Evolutionary conservation across 345 rosid species (phyloP).

Genomic region (Iberis pinnata): DNA sequence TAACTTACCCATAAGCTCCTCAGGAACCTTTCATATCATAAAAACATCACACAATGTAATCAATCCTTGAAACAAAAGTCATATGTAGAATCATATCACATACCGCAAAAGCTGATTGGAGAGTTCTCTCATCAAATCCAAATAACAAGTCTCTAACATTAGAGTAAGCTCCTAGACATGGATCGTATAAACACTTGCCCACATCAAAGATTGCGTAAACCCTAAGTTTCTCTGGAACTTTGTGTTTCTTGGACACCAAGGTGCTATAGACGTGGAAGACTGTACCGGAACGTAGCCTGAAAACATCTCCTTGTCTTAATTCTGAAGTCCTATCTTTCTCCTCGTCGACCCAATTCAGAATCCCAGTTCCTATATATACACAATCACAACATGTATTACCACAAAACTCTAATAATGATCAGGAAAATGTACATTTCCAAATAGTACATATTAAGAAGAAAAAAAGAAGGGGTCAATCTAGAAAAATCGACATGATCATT

Average conservation of each 20-base stretch:
- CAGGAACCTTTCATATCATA: conserved; percentile 46
- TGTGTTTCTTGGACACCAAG: no score
- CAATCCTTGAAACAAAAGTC: not conserved
- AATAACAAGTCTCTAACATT: conserved; percentile 52
- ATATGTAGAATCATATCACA: not conserved
- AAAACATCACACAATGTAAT: not conserved
- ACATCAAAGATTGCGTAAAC: conserved; percentile 55
- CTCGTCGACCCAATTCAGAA: conserved; percentile 54
- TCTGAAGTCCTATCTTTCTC: conserved; percentile 37
- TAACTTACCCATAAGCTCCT: conserved; percentile 33
- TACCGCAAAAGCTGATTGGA: conserved; percentile 69
- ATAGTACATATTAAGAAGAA: no score
- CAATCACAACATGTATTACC: not conserved
- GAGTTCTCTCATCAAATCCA: conserved; percentile 56
- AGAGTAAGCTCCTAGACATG: conserved; percentile 61
- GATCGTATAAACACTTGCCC: conserved; percentile 47
- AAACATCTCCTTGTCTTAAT: conserved; percentile 57
- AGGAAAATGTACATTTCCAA: no score
- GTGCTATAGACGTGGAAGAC: conserved; percentile 59
- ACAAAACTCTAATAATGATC: no score
- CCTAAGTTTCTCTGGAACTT: no score
- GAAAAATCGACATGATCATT: no score
- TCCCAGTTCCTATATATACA: conserved; percentile 39
- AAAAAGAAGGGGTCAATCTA: no score
- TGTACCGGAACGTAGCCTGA: conserved; percentile 56